These are phyloP conservation scores for Hibiscus mutabilis DNA, from an alignment of 345 rosid genomes.

Conservation along the genomic window DNA sequence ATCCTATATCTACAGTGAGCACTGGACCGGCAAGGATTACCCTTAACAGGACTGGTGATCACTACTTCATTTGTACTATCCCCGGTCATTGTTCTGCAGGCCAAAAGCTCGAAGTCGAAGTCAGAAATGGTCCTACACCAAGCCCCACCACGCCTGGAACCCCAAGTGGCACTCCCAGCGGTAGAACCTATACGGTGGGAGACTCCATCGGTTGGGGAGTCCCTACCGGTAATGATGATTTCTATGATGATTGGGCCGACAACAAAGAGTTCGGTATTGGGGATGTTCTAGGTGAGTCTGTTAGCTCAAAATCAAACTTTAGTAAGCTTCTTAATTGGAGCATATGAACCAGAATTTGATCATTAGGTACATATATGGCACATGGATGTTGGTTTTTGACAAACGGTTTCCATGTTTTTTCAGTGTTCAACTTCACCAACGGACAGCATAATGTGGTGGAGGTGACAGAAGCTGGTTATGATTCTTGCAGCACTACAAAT, in stretches of 20 bases:
- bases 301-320: background rate
- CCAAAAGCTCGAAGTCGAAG: too few species aligned
- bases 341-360: background rate
- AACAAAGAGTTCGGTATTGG: slow-evolving; percentile 24
- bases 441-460: slow-evolving; percentile 33
- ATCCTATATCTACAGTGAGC: too few species aligned
- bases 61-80: too few species aligned
- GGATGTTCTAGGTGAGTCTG: slow-evolving; percentile 29
- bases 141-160: background rate
- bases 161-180: background rate
- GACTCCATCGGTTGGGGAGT: slow-evolving; percentile 25
- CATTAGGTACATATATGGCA: background rate
- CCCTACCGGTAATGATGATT: slow-evolving; percentile 5
- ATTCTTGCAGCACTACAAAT: slow-evolving; percentile 22
- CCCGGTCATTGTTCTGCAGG: too few species aligned
- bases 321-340: background rate
- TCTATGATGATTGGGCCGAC: slow-evolving; percentile 31
- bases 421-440: slow-evolving; percentile 25
- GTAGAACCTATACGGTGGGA: slow-evolving; percentile 27
- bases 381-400: too few species aligned
- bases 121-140: background rate
- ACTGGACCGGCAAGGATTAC: too few species aligned
- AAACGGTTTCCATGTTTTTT: background rate
- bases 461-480: slow-evolving; percentile 25
- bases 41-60: too few species aligned